Conservation (phyloP, 169 alveolate species). For the Plasmodium yoelii region DNA sequence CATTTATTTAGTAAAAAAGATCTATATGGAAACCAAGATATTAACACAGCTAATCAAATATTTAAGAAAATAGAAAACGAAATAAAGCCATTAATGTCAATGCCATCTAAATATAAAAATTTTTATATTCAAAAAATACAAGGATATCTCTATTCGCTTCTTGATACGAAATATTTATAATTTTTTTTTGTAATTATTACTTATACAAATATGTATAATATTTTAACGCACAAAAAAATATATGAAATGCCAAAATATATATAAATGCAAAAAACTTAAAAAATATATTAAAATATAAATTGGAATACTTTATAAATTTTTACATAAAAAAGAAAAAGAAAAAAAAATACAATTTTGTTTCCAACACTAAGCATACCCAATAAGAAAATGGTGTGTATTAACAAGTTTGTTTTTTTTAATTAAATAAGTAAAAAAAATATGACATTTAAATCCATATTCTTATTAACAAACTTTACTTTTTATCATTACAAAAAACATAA, state of each 20-base stretch:
- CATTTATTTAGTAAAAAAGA: constrained; percentile 55
- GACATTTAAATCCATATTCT: neutral
- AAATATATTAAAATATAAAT: neutral
- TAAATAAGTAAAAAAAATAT: too few relatives aligned
- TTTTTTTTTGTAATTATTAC: neutral
- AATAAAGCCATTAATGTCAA: constrained; percentile 28
- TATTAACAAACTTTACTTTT: neutral
- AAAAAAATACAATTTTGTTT: neutral
- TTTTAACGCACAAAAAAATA: neutral
- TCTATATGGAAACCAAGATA: constrained; percentile 75
- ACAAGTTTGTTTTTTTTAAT: too few relatives aligned
- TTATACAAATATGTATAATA: neutral
- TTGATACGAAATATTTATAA: constrained; percentile 43
- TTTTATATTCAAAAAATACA: constrained; percentile 69
- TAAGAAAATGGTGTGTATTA: too few relatives aligned
- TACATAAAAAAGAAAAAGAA: constrained; percentile 10
- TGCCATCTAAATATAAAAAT: constrained; percentile 61
- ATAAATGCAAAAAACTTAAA: constrained; percentile 1
- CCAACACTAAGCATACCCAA: too few relatives aligned
- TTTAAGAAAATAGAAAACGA: constrained; percentile 72
- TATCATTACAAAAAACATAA: too few relatives aligned
- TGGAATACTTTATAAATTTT: neutral
- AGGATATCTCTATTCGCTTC: constrained; percentile 42
- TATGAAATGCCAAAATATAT: neutral
- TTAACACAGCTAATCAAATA: constrained; percentile 40